These are phyloP conservation scores for Apiospora malaysiana DNA, from an alignment of 2,329 filamentous ascomycete genomes.

Conservation along the genomic window DNA sequence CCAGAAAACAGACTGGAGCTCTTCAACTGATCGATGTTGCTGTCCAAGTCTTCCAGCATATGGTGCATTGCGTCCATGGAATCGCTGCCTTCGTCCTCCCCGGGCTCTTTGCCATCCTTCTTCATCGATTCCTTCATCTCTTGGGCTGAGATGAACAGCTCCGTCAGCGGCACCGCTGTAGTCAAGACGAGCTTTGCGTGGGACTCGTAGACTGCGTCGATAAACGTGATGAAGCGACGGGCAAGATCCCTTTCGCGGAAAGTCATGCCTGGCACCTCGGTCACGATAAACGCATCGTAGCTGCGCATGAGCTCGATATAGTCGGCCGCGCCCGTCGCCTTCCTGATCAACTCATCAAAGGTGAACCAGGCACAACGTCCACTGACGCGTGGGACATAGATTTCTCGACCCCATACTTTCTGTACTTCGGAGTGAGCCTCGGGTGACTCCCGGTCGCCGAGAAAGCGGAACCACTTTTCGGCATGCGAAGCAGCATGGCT, in stretches of 20 bases:
- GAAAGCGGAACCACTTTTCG: constrained; percentile 93
- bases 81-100: constrained; percentile 44
- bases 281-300: constrained; percentile 93
- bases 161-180: constrained; percentile 80
- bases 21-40: constrained; percentile 85
- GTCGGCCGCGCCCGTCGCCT: constrained; percentile 89
- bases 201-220: constrained; percentile 92
- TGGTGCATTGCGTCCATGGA: constrained; percentile 72
- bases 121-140: constrained; percentile 69
- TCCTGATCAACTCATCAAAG: constrained; percentile 89
- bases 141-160: constrained; percentile 81
- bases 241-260: constrained; percentile 85
- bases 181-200: constrained; percentile 96
- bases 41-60: constrained; percentile 86
- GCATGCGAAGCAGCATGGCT: constrained; percentile 78
- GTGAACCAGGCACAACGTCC: constrained; percentile 89
- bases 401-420: constrained; percentile 90
- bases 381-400: constrained; percentile 85
- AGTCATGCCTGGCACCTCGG: constrained; percentile 91
- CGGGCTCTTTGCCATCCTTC: constrained; percentile 49
- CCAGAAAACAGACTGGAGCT: constrained; percentile 87
- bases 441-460: constrained; percentile 82
- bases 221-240: constrained; percentile 93
- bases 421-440: constrained; percentile 79
- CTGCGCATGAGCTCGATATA: constrained; percentile 89